Conservation (phyloP, 2,329 filamentous ascomycete genomes). For the Aspergillus sojae region DNA sequence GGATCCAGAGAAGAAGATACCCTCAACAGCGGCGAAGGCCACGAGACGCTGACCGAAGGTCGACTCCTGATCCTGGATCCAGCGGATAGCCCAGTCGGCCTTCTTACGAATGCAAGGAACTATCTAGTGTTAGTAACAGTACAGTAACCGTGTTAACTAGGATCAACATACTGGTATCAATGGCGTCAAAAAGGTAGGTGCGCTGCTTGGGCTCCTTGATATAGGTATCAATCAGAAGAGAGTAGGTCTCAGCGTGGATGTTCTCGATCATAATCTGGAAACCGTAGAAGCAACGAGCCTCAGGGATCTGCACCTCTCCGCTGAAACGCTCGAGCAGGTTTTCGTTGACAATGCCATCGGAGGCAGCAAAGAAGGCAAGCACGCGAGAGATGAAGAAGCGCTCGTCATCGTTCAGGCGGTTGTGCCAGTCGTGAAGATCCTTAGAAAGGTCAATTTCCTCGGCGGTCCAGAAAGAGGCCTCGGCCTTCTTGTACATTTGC, state of each 20-base stretch:
- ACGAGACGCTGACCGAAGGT: conserved; percentile 95
- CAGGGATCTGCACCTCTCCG: conserved; percentile 92
- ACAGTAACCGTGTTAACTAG: background rate
- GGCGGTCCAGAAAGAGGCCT: conserved; percentile 99
- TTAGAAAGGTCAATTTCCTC: conserved; percentile 99
- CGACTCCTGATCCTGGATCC: conserved; percentile 92
- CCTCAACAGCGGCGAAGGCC: conserved; percentile 96
- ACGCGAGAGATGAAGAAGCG: conserved; percentile 98
- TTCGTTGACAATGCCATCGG: conserved; percentile 99
- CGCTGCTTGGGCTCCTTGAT: conserved; percentile 97
- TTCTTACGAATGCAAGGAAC: conserved; percentile 98
- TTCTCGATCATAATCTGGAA: conserved; percentile 99
- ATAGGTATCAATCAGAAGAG: conserved; percentile 97
- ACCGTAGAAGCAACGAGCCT: conserved; percentile 99
- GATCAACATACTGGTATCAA: conserved; percentile 80
- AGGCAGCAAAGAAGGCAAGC: conserved; percentile 97
- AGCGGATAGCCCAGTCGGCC: conserved; percentile 94
- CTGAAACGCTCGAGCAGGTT: conserved; percentile 98
- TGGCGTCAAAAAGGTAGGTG: conserved; percentile 94
- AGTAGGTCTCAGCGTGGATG: conserved; percentile 99
- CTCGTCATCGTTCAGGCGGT: conserved; percentile 94
- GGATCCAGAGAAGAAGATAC: conserved; percentile 99
- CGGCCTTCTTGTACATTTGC: conserved; percentile 99
- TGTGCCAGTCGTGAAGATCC: conserved; percentile 99
- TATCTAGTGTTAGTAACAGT: conserved; percentile 33